phyloP scores from a whole-genome alignment of 23 red algal genomes.

The Gracilaria vermiculophylla region DNA sequence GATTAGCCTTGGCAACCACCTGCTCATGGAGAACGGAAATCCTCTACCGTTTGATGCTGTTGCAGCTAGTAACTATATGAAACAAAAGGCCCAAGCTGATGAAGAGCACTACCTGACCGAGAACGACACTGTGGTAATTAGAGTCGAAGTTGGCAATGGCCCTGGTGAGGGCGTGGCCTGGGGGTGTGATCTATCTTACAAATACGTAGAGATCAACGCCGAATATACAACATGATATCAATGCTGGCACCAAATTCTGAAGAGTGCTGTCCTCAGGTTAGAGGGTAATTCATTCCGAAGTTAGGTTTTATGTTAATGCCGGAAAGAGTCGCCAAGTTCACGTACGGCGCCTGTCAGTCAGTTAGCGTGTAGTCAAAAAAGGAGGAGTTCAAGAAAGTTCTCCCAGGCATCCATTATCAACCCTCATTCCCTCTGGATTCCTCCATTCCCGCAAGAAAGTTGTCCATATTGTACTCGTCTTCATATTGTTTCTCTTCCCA shows the following conservation, averaged over 20 bases:
- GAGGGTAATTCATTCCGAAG: neutral
- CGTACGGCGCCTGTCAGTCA: neutral
- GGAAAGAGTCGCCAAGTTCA: slow-evolving; percentile 23
- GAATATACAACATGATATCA: slow-evolving; percentile 93
- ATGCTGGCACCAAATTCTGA: neutral
- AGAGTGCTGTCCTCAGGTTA: neutral
- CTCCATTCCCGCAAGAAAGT: slow-evolving; percentile 69
- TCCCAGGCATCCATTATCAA: neutral
- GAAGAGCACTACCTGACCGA: slow-evolving; percentile 60
- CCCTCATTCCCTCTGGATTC: neutral
- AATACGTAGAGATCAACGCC: slow-evolving; percentile 97
- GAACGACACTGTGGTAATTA: slow-evolving; percentile 78
- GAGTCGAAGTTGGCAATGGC: slow-evolving; percentile 76
- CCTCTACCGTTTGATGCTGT: slow-evolving; percentile 77
- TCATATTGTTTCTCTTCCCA: slow-evolving; percentile 93
- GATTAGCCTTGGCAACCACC: slow-evolving; percentile 67
- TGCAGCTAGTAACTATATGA: slow-evolving; percentile 80
- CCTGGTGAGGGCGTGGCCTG: slow-evolving; percentile 72
- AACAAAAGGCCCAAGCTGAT: slow-evolving; percentile 40
- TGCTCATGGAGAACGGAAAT: slow-evolving; percentile 79
- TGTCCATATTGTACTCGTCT: slow-evolving; percentile 79
- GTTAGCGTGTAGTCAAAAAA: neutral
- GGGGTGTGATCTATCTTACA: slow-evolving; percentile 97
- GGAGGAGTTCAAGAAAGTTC: neutral
- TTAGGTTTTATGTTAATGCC: slow-evolving; percentile 21